Conservation (phyloP, 371 early-diverging fungal genomes). For the Rhizomucor miehei region DNA sequence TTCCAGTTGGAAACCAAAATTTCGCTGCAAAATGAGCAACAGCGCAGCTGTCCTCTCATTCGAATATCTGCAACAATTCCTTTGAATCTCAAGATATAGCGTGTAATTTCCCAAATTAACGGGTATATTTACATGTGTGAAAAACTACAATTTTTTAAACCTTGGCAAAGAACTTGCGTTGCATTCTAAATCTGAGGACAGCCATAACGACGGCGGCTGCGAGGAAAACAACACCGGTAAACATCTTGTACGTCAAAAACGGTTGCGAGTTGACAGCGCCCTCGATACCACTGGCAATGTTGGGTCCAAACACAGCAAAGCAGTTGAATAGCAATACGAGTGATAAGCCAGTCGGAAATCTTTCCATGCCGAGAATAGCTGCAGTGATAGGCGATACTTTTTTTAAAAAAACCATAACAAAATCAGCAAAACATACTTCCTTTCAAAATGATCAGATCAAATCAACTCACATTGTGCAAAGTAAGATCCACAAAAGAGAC, state of each 20-base stretch:
- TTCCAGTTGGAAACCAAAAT: too few relatives aligned
- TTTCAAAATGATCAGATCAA: not conserved
- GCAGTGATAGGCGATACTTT: conserved; percentile 34
- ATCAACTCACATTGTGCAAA: conserved; percentile 24
- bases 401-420: not conserved
- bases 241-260: conserved; percentile 17
- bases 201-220: not conserved
- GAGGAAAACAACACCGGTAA: conserved; percentile 12
- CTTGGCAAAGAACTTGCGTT: not conserved
- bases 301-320: conserved; percentile 16
- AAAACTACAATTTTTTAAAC: not conserved
- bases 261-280: conserved; percentile 3
- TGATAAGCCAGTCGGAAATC: conserved; percentile 13
- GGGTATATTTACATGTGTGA: too few relatives aligned
- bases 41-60: too few relatives aligned
- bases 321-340: conserved; percentile 13
- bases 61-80: too few relatives aligned
- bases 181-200: not conserved
- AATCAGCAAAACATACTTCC: not conserved
- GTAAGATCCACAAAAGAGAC: conserved; percentile 36
- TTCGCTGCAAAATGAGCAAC: too few relatives aligned
- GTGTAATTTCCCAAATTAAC: too few relatives aligned
- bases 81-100: too few relatives aligned
- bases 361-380: conserved; percentile 19
- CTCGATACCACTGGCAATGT: conserved; percentile 21